A percentile compares a stretch with the other conserved stretches of the same genome.
Evolutionary conservation across 129 eudicot genomes (phyloP).

Genomic region (Chrysanthemum seticuspe): DNA sequence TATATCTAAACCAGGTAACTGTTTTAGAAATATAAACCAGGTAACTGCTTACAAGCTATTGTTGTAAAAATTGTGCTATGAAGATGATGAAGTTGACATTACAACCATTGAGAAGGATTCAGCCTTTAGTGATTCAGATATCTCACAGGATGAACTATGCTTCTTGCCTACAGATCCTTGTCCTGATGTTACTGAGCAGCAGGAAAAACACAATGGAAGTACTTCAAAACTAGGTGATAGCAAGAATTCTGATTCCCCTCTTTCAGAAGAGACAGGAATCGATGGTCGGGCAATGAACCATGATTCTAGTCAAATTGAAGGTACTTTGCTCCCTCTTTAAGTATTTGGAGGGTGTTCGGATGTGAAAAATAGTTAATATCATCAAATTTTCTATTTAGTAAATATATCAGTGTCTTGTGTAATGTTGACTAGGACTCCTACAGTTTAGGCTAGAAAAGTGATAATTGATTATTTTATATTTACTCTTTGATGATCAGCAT

Average conservation of each 20-base stretch:
- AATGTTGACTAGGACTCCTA: neutral
- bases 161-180: constrained; percentile 81
- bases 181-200: constrained; percentile 77
- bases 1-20: too few species aligned
- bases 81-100: constrained; percentile 93
- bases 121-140: constrained; percentile 86
- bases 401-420: neutral
- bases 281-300: constrained; percentile 56
- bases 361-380: neutral
- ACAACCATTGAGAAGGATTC: constrained; percentile 65
- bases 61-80: too few species aligned
- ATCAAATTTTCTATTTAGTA: neutral
- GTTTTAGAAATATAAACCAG: too few species aligned
- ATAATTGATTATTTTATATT: neutral
- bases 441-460: neutral
- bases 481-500: neutral
- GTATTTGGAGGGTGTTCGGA: neutral
- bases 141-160: constrained; percentile 80
- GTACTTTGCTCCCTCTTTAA: constrained; percentile 28
- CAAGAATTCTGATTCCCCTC: constrained; percentile 66
- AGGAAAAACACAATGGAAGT: constrained; percentile 48
- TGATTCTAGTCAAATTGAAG: constrained; percentile 66
- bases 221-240: constrained; percentile 51
- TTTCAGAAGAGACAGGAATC: constrained; percentile 66
- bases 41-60: too few species aligned